phyloP scores from a whole-genome alignment of 108 stramenopile species.

The Heterococcus sp. region DNA sequence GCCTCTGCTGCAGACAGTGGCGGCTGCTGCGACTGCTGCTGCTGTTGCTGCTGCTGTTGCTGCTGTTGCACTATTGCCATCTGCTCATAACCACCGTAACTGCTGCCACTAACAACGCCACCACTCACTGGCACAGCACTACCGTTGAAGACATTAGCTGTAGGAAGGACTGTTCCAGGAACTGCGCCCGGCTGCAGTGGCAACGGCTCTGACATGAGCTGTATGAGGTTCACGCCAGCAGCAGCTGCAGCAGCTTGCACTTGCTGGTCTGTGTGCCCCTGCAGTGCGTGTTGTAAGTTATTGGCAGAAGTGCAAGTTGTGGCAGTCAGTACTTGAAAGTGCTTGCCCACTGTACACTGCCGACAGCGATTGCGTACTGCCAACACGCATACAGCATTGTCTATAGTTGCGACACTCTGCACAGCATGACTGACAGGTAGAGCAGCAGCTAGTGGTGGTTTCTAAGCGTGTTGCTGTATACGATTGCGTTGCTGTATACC shows the following conservation, averaged over 20 bases:
- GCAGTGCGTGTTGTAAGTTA: too few species aligned
- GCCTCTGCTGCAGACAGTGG: not conserved
- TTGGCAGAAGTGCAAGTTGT: too few species aligned
- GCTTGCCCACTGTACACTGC: too few species aligned
- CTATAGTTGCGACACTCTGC: not conserved
- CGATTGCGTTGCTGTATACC: not conserved
- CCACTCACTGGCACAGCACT: not conserved
- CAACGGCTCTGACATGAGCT: too few species aligned
- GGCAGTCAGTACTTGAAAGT: too few species aligned
- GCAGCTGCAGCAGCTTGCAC: too few species aligned
- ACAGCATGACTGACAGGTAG: too few species aligned
- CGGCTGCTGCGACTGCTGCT: not conserved
- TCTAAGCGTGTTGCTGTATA: not conserved
- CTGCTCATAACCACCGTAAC: not conserved
- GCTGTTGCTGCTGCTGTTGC: not conserved
- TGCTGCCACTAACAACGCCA: not conserved
- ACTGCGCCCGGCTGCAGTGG: too few species aligned
- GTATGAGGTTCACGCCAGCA: too few species aligned
- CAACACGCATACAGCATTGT: not conserved
- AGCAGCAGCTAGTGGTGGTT: too few species aligned
- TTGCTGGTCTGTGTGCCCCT: too few species aligned
- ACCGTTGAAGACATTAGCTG: not conserved
- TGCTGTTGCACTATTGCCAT: not conserved
- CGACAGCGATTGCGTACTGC: too few species aligned
- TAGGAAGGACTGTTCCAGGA: not conserved